Percentiles rank a stretch among this genome's conserved stretches.
These are phyloP conservation scores for Aschersonia sp. DNA, from an alignment of 2,329 filamentous ascomycete species.

Conservation along the genomic window DNA sequence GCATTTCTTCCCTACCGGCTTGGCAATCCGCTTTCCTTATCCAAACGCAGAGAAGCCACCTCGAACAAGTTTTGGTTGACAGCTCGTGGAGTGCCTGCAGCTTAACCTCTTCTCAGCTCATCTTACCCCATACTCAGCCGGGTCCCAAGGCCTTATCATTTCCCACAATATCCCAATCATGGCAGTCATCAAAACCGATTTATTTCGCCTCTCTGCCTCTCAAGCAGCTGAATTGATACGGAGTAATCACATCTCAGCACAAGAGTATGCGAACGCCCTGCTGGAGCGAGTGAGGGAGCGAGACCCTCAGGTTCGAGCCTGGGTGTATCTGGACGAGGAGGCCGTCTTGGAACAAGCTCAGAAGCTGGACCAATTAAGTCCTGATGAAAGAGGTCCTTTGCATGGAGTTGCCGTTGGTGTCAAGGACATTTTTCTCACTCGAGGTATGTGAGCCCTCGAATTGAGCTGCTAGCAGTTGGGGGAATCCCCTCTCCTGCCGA, in stretches of 20 bases:
- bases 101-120: too few relatives aligned
- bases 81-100: too few relatives aligned
- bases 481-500: background rate
- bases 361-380: slow-evolving; percentile 32
- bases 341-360: slow-evolving; percentile 34
- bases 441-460: slow-evolving; percentile 18
- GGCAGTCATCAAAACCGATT: slow-evolving; percentile 1
- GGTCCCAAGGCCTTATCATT: background rate
- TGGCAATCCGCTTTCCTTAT: too few relatives aligned
- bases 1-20: too few relatives aligned
- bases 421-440: slow-evolving; percentile 45
- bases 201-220: slow-evolving; percentile 2
- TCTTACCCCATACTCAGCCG: too few relatives aligned
- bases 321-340: slow-evolving; percentile 30
- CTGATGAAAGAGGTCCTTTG: slow-evolving; percentile 33
- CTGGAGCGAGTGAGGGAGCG: slow-evolving; percentile 28
- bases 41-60: too few relatives aligned
- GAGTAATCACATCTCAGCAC: slow-evolving; percentile 23
- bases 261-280: slow-evolving; percentile 31
- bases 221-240: slow-evolving; percentile 5
- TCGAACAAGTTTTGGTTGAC: too few relatives aligned
- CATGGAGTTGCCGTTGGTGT: slow-evolving; percentile 44
- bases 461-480: background rate
- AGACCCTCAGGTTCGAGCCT: slow-evolving; percentile 31
- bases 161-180: background rate